Conservation (phyloP, 1,284 basidiomycete species). For the Ganoderma boninense region DNA sequence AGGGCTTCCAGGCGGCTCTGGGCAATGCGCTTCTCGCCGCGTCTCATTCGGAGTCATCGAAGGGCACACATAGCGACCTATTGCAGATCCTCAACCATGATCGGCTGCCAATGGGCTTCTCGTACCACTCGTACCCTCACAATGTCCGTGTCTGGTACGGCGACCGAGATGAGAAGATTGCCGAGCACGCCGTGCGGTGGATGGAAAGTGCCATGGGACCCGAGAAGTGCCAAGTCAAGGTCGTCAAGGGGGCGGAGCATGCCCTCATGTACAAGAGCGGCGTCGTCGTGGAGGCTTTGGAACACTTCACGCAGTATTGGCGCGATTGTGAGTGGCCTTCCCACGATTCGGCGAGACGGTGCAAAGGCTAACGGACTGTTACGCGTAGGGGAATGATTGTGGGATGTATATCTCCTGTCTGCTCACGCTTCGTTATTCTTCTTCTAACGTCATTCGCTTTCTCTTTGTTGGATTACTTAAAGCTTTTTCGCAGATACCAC, state of each 20-base stretch:
- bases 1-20: constrained; percentile 69
- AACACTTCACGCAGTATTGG: constrained; percentile 73
- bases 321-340: constrained; percentile 40
- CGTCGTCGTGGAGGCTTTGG: constrained; percentile 90
- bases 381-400: constrained; percentile 30
- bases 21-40: constrained; percentile 91
- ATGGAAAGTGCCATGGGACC: constrained; percentile 89
- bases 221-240: constrained; percentile 77
- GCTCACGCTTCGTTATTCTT: background rate
- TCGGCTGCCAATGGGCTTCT: constrained; percentile 86
- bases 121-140: constrained; percentile 80
- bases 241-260: constrained; percentile 91
- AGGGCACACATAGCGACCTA: constrained; percentile 91
- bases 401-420: constrained; percentile 17
- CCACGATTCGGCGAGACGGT: background rate
- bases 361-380: constrained; percentile 1
- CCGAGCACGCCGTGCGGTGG: constrained; percentile 87
- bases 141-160: constrained; percentile 94
- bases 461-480: constrained; percentile 46
- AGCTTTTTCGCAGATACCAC: constrained; percentile 41
- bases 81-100: constrained; percentile 91
- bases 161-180: constrained; percentile 92
- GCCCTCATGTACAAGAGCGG: constrained; percentile 90
- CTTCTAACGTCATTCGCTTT: constrained; percentile 17
- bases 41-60: constrained; percentile 92